Base-by-base conservation (phyloP, 2,329 filamentous ascomycete genomes). In the Cytospora piceae region DNA sequence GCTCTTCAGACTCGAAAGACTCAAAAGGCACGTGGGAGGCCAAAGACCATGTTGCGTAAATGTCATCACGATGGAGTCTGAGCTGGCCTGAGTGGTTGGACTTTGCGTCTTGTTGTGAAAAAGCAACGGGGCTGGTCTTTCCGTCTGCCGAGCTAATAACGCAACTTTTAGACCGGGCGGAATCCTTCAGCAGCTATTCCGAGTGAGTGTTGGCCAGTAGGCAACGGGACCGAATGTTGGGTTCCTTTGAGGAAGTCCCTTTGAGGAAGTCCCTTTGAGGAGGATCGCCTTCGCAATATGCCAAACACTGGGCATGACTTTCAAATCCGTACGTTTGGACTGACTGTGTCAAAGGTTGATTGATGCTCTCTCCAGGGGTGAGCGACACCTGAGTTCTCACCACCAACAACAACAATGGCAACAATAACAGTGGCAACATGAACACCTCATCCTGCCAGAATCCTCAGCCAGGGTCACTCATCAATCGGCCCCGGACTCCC, bases 401-500 rank as follows among this genome's bases (percentile, higher is more conserved):
- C 22, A 22, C 17, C 22, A 22, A 22, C 42, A n/a, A 8, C 7
- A 49, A 27, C 52, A 56, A 49, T 42, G n/a, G n/a, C 22, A 22
- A 22, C 42, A n/a, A 8, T 6, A 49, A 27, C 52, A 56, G 49
- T n/a, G 29, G 7, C 27, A 49, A 12, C 37, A 11, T 20, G 60
- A 53, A 51, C 15, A 15, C 29, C 32, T 55, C 60, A 57, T 51
- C 61, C 61, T 63, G 39, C 61, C 61, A 52, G n/a, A 63, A 32
- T 63, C 56, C 61, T 63, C 61, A 57, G 61, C 61, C 61, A 57
- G 61, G 61, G 53, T 57, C 39, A 51, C 22, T 9, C 29, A 51
- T 22, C 29, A n/a, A 15, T 24, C 37, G 39, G 39, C 52, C 61
- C 8, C 22, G 29, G 29, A 39, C 53, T 51, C 61, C 46, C 46